phyloP scores from a whole-genome alignment of 2,329 filamentous ascomycete species.

The Talaromyces piceae region DNA sequence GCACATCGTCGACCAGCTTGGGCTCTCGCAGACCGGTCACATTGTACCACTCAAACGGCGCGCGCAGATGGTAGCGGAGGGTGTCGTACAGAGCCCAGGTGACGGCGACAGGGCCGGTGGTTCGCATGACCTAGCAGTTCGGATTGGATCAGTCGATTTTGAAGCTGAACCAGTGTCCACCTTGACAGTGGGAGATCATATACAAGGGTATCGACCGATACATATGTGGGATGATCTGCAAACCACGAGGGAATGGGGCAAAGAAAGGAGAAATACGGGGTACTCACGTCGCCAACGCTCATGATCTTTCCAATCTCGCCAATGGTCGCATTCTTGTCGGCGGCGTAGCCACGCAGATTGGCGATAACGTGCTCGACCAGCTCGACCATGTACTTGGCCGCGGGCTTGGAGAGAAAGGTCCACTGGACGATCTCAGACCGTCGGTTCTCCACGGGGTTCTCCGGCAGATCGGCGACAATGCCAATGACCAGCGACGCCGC shows the following conservation, averaged over 20 bases:
- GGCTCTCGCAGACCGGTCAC: not conserved
- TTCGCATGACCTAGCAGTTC: not conserved
- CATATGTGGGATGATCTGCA: no score
- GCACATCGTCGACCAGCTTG: not conserved
- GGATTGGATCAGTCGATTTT: not conserved
- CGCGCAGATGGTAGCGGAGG: not conserved
- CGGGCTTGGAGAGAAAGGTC: not conserved
- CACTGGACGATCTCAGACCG: not conserved
- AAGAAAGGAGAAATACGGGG: not conserved
- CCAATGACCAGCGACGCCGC: not conserved
- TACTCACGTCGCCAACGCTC: not conserved
- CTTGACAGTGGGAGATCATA: no score
- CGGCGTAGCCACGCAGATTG: not conserved
- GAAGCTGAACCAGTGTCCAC: no score
- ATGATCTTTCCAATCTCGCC: not conserved
- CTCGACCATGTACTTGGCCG: not conserved
- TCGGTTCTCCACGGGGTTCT: not conserved
- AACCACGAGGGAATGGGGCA: not conserved
- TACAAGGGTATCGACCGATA: no score
- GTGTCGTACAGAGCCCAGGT: not conserved
- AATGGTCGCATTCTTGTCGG: not conserved
- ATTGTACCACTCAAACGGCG: not conserved
- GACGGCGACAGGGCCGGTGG: not conserved
- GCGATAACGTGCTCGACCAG: not conserved
- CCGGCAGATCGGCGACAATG: not conserved